Conservation (phyloP, 805 yeast species). For the Danielia oregonensis region DNA sequence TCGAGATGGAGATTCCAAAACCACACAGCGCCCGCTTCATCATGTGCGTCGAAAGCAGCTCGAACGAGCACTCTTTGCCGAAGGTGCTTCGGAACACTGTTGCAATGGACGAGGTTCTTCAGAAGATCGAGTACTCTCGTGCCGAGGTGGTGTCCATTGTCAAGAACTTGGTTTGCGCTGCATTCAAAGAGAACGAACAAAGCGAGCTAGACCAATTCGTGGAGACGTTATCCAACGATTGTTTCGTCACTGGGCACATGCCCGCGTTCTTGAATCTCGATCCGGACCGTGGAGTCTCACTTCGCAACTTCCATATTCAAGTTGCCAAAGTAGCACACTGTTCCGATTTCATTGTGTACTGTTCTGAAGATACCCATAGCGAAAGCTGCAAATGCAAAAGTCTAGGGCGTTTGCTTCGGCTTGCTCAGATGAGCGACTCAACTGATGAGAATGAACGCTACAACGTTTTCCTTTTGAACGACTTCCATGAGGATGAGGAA, state of each 20-base stretch:
- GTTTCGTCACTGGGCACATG: constrained; percentile 37
- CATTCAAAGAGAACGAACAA: constrained; percentile 3
- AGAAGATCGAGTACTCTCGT: constrained; percentile 43
- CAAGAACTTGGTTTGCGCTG: constrained; percentile 1
- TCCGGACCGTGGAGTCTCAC: constrained; percentile 68
- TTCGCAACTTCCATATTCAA: constrained; percentile 84
- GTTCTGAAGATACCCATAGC: constrained; percentile 6
- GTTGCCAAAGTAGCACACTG: constrained; percentile 72
- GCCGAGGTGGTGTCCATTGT: constrained; percentile 20
- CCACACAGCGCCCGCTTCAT: constrained; percentile 34
- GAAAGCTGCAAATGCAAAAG: constrained; percentile 14
- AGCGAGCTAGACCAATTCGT: constrained; percentile 8
- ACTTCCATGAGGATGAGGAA: constrained; percentile 5
- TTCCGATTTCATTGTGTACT: constrained; percentile 73
- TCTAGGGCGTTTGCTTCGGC: constrained; percentile 31
- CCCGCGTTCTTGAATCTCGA: constrained; percentile 60
- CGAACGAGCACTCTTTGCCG: not conserved
- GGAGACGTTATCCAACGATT: constrained; percentile 38
- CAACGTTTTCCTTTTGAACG: constrained; percentile 19
- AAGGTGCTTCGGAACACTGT: constrained; percentile 51
- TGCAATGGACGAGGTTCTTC: constrained; percentile 49
- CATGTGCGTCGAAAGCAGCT: constrained; percentile 29
- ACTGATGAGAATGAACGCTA: constrained; percentile 5
- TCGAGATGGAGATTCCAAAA: constrained; percentile 8
- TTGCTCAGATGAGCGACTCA: constrained; percentile 30